Conservation (phyloP, 2,329 filamentous ascomycete species). For the Scedosporium dehoogii region DNA sequence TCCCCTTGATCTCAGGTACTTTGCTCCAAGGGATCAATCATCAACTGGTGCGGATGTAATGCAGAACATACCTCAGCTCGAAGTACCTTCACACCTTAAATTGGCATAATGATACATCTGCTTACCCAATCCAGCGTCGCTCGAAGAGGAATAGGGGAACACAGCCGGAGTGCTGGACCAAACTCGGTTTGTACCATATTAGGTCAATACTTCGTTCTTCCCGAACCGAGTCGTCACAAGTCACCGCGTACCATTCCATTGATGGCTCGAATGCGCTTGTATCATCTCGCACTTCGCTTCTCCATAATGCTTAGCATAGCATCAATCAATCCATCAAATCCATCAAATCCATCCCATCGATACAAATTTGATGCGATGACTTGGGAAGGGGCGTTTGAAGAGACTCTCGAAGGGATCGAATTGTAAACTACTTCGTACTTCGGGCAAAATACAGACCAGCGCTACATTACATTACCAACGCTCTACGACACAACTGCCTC, state of each 20-base stretch:
- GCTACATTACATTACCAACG: not conserved
- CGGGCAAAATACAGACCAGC: not conserved
- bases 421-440: not conserved
- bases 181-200: not conserved
- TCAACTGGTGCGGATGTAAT: no score
- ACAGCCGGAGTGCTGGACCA: not conserved
- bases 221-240: not conserved
- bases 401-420: no score
- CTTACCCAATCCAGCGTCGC: not conserved
- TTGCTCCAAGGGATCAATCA: no score
- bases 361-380: no score
- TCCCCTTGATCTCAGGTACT: no score
- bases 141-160: not conserved
- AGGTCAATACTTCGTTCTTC: not conserved
- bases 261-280: not conserved
- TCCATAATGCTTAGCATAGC: not conserved
- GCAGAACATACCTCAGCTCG: no score
- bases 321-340: not conserved
- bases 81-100: not conserved
- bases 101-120: not conserved
- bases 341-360: no score
- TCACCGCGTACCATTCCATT: not conserved
- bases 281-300: not conserved
- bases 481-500: not conserved
- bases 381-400: no score